These are phyloP conservation scores for barrel medic (Medicago truncatula) DNA, from an alignment of 306 rosid species.

Conservation along the genomic window MtrunA17r5.0-ANR NC_053042.1:1142001-1142500, in stretches of 20 bases:
- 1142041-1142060: too few species aligned
- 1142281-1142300: constrained; percentile 54
- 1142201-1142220: too few species aligned
- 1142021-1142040: too few species aligned
- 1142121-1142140: too few species aligned
- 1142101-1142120: too few species aligned
- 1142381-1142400: background rate
- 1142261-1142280: constrained; percentile 38
- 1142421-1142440: background rate
- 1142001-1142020: too few species aligned
- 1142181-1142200: too few species aligned
- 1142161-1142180: background rate
- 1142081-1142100: too few species aligned
- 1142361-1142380: background rate
- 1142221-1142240: too few species aligned
- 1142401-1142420: background rate
- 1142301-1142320: constrained; percentile 58
- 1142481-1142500: constrained; percentile 41
- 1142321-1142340: constrained; percentile 46
- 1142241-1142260: background rate
- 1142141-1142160: too few species aligned
- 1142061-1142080: too few species aligned
- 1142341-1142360: constrained; percentile 5
- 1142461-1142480: constrained; percentile 46
- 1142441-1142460: constrained; percentile 11